A percentile compares a stretch with the other conserved stretches of the same genome.
Evolutionary conservation across 441 rosid species (phyloP).

Genomic region (Pelargonium fulgidum): DNA sequence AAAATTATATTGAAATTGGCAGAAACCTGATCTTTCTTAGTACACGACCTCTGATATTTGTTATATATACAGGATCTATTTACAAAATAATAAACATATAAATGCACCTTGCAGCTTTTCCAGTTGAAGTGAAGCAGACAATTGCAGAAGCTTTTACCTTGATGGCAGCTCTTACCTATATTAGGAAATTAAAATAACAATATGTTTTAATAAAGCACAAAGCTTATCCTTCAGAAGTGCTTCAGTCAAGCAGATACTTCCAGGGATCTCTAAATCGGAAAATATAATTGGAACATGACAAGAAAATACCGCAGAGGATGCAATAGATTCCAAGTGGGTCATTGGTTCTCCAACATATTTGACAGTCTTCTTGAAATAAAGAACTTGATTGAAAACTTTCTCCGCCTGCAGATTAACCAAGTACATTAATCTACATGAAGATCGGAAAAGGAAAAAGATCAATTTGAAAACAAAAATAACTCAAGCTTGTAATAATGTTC

Average conservation of each 20-base stretch:
- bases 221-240: constrained; percentile 7
- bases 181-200: constrained; percentile 3
- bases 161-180: constrained; percentile 60
- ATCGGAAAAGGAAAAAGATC: neutral
- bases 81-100: neutral
- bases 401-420: constrained; percentile 36
- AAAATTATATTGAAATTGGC: constrained; percentile 4
- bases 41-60: neutral
- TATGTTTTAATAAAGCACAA: neutral
- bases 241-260: constrained; percentile 11
- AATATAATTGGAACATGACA: neutral
- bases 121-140: constrained; percentile 63
- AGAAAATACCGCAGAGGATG: constrained; percentile 39
- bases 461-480: neutral
- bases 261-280: neutral
- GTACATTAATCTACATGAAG: neutral
- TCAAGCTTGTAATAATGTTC: neutral
- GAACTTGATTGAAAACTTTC: constrained; percentile 42
- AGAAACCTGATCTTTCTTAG: neutral
- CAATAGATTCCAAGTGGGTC: constrained; percentile 45
- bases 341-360: constrained; percentile 46
- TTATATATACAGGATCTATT: neutral
- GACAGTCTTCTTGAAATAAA: constrained; percentile 39
- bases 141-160: constrained; percentile 62
- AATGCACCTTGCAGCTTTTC: constrained; percentile 60